Percentiles rank a stretch among this genome's conserved stretches.
These are phyloP conservation scores for Solanum chmielewskii DNA, from an alignment of 257 asterid genomes.

Conservation along the genomic window DNA sequence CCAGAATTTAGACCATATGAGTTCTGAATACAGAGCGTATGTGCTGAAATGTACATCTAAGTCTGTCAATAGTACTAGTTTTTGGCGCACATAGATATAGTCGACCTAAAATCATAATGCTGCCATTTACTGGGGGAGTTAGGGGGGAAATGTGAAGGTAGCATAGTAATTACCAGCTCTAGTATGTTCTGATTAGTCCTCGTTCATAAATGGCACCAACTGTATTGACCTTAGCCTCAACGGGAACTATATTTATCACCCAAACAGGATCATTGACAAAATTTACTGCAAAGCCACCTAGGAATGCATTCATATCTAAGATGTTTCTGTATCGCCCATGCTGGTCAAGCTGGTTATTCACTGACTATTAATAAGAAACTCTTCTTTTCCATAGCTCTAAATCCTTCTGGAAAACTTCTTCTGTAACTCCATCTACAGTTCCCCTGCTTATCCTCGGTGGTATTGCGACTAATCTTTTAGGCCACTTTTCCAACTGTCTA, in stretches of 20 bases:
- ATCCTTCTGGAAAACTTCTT: conserved; percentile 30
- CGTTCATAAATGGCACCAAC: conserved; percentile 75
- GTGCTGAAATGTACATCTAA: neutral
- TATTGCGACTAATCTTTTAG: conserved; percentile 26
- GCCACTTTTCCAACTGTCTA: conserved; percentile 59
- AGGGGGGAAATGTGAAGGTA: neutral
- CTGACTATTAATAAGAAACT: conserved; percentile 52
- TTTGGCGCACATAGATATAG: neutral
- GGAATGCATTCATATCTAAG: conserved; percentile 74
- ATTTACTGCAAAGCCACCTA: conserved; percentile 79
- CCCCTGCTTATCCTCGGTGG: conserved; percentile 66
- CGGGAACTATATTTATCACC: conserved; percentile 81
- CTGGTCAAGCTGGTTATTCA: conserved; percentile 41
- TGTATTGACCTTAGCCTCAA: conserved; percentile 51
- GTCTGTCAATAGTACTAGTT: neutral
- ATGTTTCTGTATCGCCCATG: conserved; percentile 62
- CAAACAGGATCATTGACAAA: conserved; percentile 51
- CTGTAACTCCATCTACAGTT: conserved; percentile 29
- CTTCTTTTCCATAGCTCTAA: conserved; percentile 55
- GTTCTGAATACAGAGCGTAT: neutral
- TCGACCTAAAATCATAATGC: neutral
- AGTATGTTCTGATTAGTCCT: conserved; percentile 78
- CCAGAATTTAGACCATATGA: neutral
- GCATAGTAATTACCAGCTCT: conserved; percentile 41
- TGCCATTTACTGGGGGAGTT: neutral